A percentile compares a stretch with the other conserved stretches of the same genome.
phyloP scores from a whole-genome alignment of 768 basidiomycete genomes.

The Russula abietina region DNA sequence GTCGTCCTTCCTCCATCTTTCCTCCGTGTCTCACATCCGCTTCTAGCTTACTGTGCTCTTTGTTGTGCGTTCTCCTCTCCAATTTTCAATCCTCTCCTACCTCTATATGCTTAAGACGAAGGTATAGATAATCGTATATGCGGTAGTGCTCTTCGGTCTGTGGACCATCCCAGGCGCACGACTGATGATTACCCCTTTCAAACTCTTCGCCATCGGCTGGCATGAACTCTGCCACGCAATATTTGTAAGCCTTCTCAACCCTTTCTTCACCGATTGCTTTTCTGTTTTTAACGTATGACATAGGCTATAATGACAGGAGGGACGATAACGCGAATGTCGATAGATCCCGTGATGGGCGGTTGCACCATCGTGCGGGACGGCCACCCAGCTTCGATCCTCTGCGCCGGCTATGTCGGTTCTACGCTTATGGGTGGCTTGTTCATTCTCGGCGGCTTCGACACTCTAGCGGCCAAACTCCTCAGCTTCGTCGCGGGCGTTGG shows the following conservation, averaged over 20 bases:
- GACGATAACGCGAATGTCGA: constrained; percentile 69
- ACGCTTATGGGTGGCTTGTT: constrained; percentile 78
- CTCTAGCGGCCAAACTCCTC: constrained; percentile 84
- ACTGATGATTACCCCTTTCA: constrained; percentile 75
- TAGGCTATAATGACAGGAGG: constrained; percentile 79
- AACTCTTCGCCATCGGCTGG: constrained; percentile 83
- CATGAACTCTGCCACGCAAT: constrained; percentile 84
- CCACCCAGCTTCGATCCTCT: constrained; percentile 60
- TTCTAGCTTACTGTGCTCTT: constrained; percentile 66
- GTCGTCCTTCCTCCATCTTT: background rate
- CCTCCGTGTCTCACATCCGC: constrained; percentile 11
- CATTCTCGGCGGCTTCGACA: constrained; percentile 79
- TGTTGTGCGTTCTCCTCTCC: constrained; percentile 45
- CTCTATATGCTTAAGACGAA: constrained; percentile 8
- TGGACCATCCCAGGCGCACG: constrained; percentile 83
- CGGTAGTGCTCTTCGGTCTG: constrained; percentile 79
- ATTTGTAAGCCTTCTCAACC: constrained; percentile 46
- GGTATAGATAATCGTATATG: constrained; percentile 70
- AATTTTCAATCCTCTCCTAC: background rate
- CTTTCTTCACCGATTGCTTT: background rate
- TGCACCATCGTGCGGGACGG: constrained; percentile 75
- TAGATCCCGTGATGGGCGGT: constrained; percentile 78
- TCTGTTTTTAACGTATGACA: background rate
- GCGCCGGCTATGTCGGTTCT: constrained; percentile 79
- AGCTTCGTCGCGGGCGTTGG: constrained; percentile 89